These are phyloP conservation scores for Euphorbia lathyris DNA, from an alignment of 345 rosid species.

Conservation along the genomic window DNA sequence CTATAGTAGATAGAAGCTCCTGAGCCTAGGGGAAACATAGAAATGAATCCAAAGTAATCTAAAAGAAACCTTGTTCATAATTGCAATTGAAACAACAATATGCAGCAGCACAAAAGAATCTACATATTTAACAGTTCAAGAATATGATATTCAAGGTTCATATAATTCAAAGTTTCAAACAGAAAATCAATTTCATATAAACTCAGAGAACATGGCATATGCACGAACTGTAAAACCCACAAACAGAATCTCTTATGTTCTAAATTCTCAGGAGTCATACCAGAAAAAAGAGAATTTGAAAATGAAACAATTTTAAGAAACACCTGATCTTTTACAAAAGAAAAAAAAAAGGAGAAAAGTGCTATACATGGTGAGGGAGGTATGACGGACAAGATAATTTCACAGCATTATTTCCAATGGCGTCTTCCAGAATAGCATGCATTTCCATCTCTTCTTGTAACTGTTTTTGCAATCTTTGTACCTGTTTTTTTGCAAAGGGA, in stretches of 20 bases:
- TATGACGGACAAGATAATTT: conserved; percentile 41
- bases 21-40: conserved; percentile 49
- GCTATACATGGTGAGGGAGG: conserved; percentile 60
- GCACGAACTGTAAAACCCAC: not conserved
- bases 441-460: conserved; percentile 67
- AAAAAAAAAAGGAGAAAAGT: conserved; percentile 6
- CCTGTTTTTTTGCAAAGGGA: conserved; percentile 50
- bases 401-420: conserved; percentile 48
- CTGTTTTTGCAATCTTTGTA: conserved; percentile 56
- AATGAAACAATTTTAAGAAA: not conserved
- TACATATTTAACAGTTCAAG: not conserved
- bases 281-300: not conserved
- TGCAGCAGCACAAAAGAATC: not conserved
- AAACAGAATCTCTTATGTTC: not conserved
- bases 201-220: not conserved
- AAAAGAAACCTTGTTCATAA: conserved; percentile 7
- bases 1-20: conserved; percentile 65
- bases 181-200: not conserved
- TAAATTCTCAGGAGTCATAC: not conserved
- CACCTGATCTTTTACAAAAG: not conserved
- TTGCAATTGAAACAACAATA: conserved; percentile 1
- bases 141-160: not conserved
- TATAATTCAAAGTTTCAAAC: not conserved
- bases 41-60: conserved; percentile 18
- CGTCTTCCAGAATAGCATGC: conserved; percentile 56